These are phyloP conservation scores for Daldinia sp. DNA, from an alignment of 2,329 filamentous ascomycete species.

Conservation along the genomic window DNA sequence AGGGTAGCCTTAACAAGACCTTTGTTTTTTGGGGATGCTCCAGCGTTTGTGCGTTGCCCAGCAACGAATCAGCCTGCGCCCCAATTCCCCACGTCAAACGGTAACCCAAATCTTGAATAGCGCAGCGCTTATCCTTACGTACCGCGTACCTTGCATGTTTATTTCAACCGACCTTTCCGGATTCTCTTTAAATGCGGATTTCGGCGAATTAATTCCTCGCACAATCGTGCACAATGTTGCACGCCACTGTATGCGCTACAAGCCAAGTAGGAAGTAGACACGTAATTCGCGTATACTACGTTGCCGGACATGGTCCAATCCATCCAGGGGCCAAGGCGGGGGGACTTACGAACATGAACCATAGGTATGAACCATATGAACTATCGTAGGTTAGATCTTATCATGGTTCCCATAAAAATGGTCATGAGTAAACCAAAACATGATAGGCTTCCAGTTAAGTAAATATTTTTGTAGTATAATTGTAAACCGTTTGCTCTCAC, in stretches of 20 bases:
- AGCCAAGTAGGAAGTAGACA: background rate
- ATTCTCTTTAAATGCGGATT: slow-evolving; percentile 12
- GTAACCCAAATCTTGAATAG: slow-evolving; percentile 6
- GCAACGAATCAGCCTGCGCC: slow-evolving; percentile 29
- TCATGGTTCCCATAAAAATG: background rate
- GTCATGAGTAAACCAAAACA: background rate
- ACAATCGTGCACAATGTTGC: background rate
- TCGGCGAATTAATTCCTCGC: slow-evolving; percentile 31
- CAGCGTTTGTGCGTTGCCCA: slow-evolving; percentile 31
- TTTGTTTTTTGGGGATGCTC: slow-evolving; percentile 36
- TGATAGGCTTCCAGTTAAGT: background rate
- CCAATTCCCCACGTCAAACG: slow-evolving; percentile 33
- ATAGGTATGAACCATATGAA: no score
- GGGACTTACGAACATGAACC: background rate
- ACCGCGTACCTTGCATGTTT: slow-evolving; percentile 8
- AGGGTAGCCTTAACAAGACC: slow-evolving; percentile 31
- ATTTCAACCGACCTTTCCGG: background rate
- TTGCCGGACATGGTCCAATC: background rate
- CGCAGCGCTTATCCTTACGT: background rate
- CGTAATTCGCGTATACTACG: background rate
- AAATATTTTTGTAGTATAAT: background rate
- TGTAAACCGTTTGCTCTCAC: slow-evolving; percentile 27
- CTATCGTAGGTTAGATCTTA: background rate
- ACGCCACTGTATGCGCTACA: background rate
- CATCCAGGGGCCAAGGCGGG: background rate